These are phyloP conservation scores for Phascolomyces articulosus DNA, from an alignment of 371 early-diverging fungal genomes.

Conservation along the genomic window DNA sequence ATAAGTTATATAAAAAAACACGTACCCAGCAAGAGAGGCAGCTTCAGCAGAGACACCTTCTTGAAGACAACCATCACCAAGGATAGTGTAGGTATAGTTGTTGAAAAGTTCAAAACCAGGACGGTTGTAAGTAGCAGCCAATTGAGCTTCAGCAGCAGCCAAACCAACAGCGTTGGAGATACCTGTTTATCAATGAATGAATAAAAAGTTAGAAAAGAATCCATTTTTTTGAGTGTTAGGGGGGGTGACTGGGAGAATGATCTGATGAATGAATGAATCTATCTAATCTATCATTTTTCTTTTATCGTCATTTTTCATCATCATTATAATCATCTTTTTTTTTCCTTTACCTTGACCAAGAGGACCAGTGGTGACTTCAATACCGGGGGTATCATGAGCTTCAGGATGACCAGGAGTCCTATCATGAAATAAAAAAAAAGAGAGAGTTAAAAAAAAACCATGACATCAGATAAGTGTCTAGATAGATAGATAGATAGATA, in stretches of 20 bases:
- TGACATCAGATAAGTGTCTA: too few species aligned
- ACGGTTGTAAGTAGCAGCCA: slow-evolving; percentile 91
- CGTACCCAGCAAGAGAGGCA: slow-evolving; percentile 92
- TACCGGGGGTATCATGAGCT: slow-evolving; percentile 81
- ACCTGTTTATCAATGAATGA: slow-evolving; percentile 14
- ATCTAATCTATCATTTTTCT: too few species aligned
- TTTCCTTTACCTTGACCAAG: slow-evolving; percentile 90
- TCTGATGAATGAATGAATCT: too few species aligned
- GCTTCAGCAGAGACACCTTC: slow-evolving; percentile 99
- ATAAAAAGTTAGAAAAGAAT: too few species aligned
- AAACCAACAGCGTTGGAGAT: slow-evolving; percentile 96
- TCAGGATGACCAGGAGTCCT: slow-evolving; percentile 94
- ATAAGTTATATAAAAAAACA: too few species aligned
- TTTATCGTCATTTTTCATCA: too few species aligned
- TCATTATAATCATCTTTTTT: too few species aligned
- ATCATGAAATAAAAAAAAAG: too few species aligned
- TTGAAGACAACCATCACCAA: slow-evolving; percentile 99
- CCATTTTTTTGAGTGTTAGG: too few species aligned
- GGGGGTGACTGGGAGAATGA: too few species aligned
- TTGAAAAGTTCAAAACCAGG: slow-evolving; percentile 83
- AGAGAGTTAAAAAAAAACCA: too few species aligned
- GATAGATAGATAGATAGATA: too few species aligned
- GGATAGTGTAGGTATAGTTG: slow-evolving; percentile 87
- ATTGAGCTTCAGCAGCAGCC: slow-evolving; percentile 89
- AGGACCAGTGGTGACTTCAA: slow-evolving; percentile 99